phyloP scores from a whole-genome alignment of 495 filamentous ascomycete genomes.

The Hypoxylon lienhwacheense region DNA sequence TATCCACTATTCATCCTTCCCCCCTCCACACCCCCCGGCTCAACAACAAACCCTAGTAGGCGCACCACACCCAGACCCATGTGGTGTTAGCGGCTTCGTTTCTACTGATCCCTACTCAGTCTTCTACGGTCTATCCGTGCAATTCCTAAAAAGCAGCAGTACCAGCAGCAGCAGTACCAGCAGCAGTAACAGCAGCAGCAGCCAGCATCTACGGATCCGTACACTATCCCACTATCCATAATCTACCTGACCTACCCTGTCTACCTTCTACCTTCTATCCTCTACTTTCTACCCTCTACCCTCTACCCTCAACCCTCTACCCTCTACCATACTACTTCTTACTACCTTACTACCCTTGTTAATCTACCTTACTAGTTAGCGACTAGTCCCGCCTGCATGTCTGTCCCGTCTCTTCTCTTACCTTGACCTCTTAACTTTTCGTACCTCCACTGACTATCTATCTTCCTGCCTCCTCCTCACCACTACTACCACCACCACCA shows the following conservation, averaged over 20 bases:
- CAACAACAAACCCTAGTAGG: conserved; percentile 37
- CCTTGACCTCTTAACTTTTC: conserved; percentile 42
- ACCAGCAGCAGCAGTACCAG: not conserved
- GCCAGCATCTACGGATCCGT: no score
- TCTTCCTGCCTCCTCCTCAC: conserved; percentile 45
- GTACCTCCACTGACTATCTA: conserved; percentile 45
- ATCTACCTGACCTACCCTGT: conserved; percentile 10
- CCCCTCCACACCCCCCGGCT: conserved; percentile 36
- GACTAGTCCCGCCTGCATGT: conserved; percentile 37
- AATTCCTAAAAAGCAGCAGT: conserved; percentile 30
- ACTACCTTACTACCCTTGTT: conserved; percentile 22
- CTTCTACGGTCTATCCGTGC: conserved; percentile 9
- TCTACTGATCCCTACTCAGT: conserved; percentile 27
- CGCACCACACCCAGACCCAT: conserved; percentile 35
- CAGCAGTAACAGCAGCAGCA: not conserved
- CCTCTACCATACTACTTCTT: conserved; percentile 6
- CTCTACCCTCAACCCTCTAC: conserved; percentile 11
- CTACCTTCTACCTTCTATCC: conserved; percentile 10
- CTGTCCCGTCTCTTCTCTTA: conserved; percentile 40
- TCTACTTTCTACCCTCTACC: not conserved
- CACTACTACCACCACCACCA: conserved; percentile 44
- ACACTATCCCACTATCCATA: conserved; percentile 1
- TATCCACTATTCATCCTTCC: conserved; percentile 36
- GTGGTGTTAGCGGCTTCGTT: conserved; percentile 35
- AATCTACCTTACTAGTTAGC: conserved; percentile 38